Evolutionary conservation across 2,329 filamentous ascomycete species (phyloP).

Genomic region (Fonsecaea erecta): DNA sequence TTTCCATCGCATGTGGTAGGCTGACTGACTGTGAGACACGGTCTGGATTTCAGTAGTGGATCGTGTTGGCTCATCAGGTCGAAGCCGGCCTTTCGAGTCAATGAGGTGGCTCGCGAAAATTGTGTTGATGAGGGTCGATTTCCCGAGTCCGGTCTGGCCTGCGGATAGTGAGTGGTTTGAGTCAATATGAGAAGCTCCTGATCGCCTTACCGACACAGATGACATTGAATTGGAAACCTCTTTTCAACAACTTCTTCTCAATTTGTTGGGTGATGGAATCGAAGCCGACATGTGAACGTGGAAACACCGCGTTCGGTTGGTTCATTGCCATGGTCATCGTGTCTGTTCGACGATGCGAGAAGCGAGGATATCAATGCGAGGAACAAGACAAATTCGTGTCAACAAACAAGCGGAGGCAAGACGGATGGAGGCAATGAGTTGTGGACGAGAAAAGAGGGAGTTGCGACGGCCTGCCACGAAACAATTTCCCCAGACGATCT

Average conservation of each 20-base stretch:
- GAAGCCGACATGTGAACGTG: slow-evolving; percentile 98
- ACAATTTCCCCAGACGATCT: slow-evolving; percentile 33
- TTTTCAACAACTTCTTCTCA: slow-evolving; percentile 98
- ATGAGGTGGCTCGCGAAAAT: slow-evolving; percentile 99
- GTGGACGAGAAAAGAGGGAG: slow-evolving; percentile 22
- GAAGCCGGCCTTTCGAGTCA: slow-evolving; percentile 94
- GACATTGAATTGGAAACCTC: slow-evolving; percentile 99
- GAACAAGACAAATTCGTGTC: not conserved
- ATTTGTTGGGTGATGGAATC: slow-evolving; percentile 99
- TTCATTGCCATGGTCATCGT: slow-evolving; percentile 40
- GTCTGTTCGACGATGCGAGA: not conserved
- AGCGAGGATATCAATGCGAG: slow-evolving; percentile 3
- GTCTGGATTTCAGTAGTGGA: slow-evolving; percentile 97
- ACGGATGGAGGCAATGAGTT: not conserved
- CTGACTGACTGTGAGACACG: slow-evolving; percentile 77
- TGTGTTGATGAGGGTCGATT: slow-evolving; percentile 99
- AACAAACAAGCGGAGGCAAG: slow-evolving; percentile 1
- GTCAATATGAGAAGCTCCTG: not conserved
- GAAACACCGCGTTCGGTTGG: slow-evolving; percentile 66
- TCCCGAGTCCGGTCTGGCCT: slow-evolving; percentile 98
- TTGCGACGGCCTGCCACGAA: slow-evolving; percentile 29
- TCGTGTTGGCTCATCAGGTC: slow-evolving; percentile 89
- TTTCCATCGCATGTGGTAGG: not conserved
- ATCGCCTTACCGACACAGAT: slow-evolving; percentile 90
- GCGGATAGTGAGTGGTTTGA: slow-evolving; percentile 25